Conservation (phyloP, 164 flowering plant species). For the Chloranthus sessilifolius region DNA sequence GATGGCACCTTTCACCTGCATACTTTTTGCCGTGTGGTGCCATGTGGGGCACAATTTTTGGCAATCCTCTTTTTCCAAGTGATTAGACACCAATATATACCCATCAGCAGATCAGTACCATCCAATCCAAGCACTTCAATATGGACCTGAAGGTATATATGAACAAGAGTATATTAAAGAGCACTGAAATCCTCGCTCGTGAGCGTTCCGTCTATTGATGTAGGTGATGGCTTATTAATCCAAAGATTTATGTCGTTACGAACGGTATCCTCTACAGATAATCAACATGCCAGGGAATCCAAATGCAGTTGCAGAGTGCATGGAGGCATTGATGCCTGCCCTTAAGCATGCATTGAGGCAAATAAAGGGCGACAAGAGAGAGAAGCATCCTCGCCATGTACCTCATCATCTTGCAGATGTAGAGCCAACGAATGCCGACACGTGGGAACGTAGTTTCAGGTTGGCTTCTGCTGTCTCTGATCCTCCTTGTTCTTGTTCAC, state of each 20-base stretch:
- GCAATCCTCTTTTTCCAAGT: no score
- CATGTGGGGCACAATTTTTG: no score
- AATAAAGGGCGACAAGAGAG: slow-evolving; percentile 87
- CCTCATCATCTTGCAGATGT: slow-evolving; percentile 63
- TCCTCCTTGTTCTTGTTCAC: slow-evolving; percentile 52
- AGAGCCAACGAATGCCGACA: slow-evolving; percentile 37
- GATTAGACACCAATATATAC: no score
- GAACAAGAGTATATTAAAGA: no score
- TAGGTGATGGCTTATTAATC: neutral
- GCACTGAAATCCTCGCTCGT: neutral
- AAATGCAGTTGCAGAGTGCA: slow-evolving; percentile 87
- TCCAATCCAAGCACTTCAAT: no score
- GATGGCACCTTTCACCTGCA: no score
- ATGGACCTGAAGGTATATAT: no score
- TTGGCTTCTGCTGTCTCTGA: slow-evolving; percentile 38
- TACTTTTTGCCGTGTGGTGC: no score
- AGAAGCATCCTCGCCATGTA: slow-evolving; percentile 84
- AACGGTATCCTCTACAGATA: slow-evolving; percentile 57
- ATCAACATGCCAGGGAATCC: slow-evolving; percentile 99
- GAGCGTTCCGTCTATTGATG: no score
- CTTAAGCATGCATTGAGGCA: slow-evolving; percentile 90
- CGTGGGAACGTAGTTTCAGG: slow-evolving; percentile 64
- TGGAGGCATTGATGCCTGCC: slow-evolving; percentile 86
- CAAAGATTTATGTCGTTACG: no score
- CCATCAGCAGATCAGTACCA: no score